These are phyloP conservation scores for Condylostoma magnum DNA, from an alignment of 169 alveolate genomes.

Conservation along the genomic window DNA sequence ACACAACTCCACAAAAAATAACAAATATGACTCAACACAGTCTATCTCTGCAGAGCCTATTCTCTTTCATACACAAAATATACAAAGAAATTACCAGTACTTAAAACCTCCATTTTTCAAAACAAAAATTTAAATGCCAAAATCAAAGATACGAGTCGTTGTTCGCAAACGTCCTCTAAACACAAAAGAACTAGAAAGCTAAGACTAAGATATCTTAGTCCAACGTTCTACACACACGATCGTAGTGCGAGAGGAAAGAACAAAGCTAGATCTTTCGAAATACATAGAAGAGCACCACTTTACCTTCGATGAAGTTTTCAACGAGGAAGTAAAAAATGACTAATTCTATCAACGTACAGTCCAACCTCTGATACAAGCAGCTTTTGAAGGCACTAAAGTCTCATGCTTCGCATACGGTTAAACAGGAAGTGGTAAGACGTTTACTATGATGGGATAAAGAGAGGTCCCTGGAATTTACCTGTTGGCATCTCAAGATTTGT, in stretches of 20 bases:
- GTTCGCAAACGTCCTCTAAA: constrained; percentile 95
- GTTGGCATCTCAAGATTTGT: constrained; percentile 56
- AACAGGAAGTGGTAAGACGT: constrained; percentile 84
- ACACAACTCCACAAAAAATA: too few species aligned
- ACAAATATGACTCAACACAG: too few species aligned
- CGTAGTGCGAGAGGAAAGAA: constrained; percentile 31
- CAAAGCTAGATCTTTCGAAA: constrained; percentile 61
- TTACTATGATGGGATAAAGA: constrained; percentile 79
- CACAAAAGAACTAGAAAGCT: constrained; percentile 90
- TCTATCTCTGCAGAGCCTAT: too few species aligned
- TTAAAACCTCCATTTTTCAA: too few species aligned
- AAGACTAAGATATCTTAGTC: too few species aligned
- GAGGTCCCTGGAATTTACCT: constrained; percentile 48
- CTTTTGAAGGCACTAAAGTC: constrained; percentile 58
- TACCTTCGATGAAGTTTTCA: constrained; percentile 79
- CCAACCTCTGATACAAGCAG: constrained; percentile 65
- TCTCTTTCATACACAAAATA: too few species aligned
- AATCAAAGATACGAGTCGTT: constrained; percentile 89
- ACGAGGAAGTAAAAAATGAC: constrained; percentile 60
- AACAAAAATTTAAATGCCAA: too few species aligned
- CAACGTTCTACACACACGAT: too few species aligned
- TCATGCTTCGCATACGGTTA: constrained; percentile 88
- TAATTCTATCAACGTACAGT: constrained; percentile 52
- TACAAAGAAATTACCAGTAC: too few species aligned
- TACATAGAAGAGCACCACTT: constrained; percentile 81